phyloP scores from a whole-genome alignment of 2,329 filamentous ascomycete genomes.

The Nigrograna mackinnonii region DNA sequence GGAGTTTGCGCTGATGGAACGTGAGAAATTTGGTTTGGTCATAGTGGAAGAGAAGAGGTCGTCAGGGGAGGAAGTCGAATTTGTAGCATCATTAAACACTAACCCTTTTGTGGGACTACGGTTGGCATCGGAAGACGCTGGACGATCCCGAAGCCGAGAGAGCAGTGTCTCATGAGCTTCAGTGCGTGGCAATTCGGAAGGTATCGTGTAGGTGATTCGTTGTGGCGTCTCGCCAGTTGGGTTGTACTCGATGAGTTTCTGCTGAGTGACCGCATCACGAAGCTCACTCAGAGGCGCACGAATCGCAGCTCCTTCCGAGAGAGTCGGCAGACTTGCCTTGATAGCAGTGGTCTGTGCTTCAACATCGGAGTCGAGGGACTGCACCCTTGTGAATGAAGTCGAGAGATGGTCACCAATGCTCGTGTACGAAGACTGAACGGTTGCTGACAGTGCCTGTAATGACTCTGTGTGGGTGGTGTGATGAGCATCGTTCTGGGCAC shows the following conservation, averaged over 20 bases:
- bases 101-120: slow-evolving; percentile 54
- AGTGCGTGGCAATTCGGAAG: slow-evolving; percentile 77
- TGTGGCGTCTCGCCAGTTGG: slow-evolving; percentile 86
- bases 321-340: slow-evolving; percentile 62
- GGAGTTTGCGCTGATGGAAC: slow-evolving; percentile 25
- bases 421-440: slow-evolving; percentile 73
- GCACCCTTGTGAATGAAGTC: slow-evolving; percentile 68
- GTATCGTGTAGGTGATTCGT: slow-evolving; percentile 80
- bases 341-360: slow-evolving; percentile 62
- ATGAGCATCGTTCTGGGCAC: slow-evolving; percentile 77
- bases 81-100: slow-evolving; percentile 56
- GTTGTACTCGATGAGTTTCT: slow-evolving; percentile 75
- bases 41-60: slow-evolving; percentile 25
- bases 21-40: slow-evolving; percentile 25
- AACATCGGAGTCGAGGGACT: slow-evolving; percentile 71
- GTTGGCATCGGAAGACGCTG: slow-evolving; percentile 28
- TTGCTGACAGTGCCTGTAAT: slow-evolving; percentile 66
- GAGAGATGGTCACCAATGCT: slow-evolving; percentile 73
- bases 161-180: slow-evolving; percentile 62
- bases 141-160: slow-evolving; percentile 48
- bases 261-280: slow-evolving; percentile 67
- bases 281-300: slow-evolving; percentile 73
- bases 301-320: slow-evolving; percentile 59
- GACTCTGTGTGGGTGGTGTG: slow-evolving; percentile 71
- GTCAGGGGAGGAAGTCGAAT: slow-evolving; percentile 34